Evolutionary conservation across 805 yeast genomes (phyloP), one percentile per base, ranked within the genome.

Genomic region (Lipomyces anomalus): DNA sequence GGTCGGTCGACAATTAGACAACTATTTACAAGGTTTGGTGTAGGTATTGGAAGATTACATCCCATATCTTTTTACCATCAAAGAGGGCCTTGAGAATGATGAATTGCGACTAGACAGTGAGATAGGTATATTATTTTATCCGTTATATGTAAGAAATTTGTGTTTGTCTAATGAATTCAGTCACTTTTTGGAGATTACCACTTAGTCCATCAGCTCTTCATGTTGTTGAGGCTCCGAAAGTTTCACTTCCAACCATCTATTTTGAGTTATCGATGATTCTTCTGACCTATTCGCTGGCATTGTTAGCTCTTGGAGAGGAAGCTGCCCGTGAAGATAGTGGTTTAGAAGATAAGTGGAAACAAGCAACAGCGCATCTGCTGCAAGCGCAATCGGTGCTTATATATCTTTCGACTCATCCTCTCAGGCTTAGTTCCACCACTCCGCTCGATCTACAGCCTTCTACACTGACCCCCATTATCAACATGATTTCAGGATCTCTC

Each of bases 1-100:
- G n/a, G n/a, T n/a, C n/a, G n/a, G n/a, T n/a, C n/a, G n/a, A n/a
- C n/a, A n/a, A n/a, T n/a, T n/a, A n/a, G n/a, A n/a, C n/a, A n/a
- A n/a, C n/a, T n/a, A n/a, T n/a, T n/a, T n/a, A n/a, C n/a, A n/a
- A n/a, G n/a, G n/a, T n/a, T n/a, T n/a, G n/a, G n/a, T 11, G 22
- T 45, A 57, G 55, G 52, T 57, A 1, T 35, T 60, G 4, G 64
- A 61, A 26, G 61, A 61, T 18, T 61, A 61, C 36, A 38, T 61
- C 3, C 60, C 61, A 0, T 42, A 37, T 17, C 21, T 56, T 20
- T 52, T 57, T 46, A 49, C 52, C 4, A 55, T 61, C 13, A 38
- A 44, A n/a, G 35, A 39, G 7, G 60, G 54, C 13, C 37, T 52
- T n/a, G 55, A 48, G 9, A 36, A 33, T 13, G 55, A 57, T 2